A percentile compares a stretch with the other conserved stretches of the same genome.
Evolutionary conservation across 1,139 yeast genomes (phyloP).

Genomic region (Debaryomycetaceae sp.): DNA sequence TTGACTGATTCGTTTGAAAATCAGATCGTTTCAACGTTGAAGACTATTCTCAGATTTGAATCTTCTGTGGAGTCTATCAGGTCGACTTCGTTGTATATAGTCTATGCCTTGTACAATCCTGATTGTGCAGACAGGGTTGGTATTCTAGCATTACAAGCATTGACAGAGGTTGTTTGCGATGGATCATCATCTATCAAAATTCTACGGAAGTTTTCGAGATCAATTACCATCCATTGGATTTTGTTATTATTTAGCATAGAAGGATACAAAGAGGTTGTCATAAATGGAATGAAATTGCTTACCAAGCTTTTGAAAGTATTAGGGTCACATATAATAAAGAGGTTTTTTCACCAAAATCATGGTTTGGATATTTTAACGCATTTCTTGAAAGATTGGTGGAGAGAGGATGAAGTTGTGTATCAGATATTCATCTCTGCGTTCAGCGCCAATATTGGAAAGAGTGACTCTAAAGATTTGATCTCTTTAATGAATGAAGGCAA

Average conservation of each 20-base stretch:
- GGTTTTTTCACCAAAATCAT: slow-evolving; percentile 48
- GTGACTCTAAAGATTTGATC: slow-evolving; percentile 4
- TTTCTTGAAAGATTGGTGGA: slow-evolving; percentile 46
- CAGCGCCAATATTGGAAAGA: slow-evolving; percentile 24
- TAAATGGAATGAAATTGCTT: slow-evolving; percentile 47
- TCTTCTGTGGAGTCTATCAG: slow-evolving; percentile 38
- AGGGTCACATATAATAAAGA: slow-evolving; percentile 44
- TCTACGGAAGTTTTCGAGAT: slow-evolving; percentile 48
- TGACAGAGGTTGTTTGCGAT: slow-evolving; percentile 33
- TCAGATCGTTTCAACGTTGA: slow-evolving; percentile 19
- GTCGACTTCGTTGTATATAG: slow-evolving; percentile 31
- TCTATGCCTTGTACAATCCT: slow-evolving; percentile 31
- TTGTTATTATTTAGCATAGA: slow-evolving; percentile 46
- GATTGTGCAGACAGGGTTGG: slow-evolving; percentile 31
- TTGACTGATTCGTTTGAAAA: slow-evolving; percentile 12
- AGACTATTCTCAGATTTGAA: slow-evolving; percentile 25
- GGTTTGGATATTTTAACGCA: slow-evolving; percentile 55
- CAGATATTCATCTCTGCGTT: slow-evolving; percentile 39
- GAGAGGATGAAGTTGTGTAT: slow-evolving; percentile 31
- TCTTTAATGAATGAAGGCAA: not conserved
- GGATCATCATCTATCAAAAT: slow-evolving; percentile 30
- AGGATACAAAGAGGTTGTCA: slow-evolving; percentile 34
- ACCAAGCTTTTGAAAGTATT: slow-evolving; percentile 45
- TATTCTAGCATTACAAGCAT: slow-evolving; percentile 21
- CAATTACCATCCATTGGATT: slow-evolving; percentile 65